Percentiles rank a stretch among this genome's conserved stretches.
Evolutionary conservation across 2,329 filamentous ascomycete genomes (phyloP).

Genomic region (Fusarium clavum): DNA sequence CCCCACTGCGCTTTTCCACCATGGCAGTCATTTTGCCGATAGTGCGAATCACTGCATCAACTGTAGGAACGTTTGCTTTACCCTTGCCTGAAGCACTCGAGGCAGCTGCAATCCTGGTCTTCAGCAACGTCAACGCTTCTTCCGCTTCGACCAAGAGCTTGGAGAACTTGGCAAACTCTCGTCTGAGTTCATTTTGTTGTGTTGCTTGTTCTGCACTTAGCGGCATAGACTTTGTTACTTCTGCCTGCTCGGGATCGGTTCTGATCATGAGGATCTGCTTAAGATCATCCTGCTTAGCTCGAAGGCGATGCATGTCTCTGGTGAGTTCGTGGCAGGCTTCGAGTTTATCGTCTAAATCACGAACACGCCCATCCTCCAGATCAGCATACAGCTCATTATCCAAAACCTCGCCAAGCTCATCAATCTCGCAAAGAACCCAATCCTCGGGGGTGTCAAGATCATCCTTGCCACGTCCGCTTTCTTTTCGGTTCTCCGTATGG

Average conservation of each 20-base stretch:
- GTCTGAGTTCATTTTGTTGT: slow-evolving; percentile 85
- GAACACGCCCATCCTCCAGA: slow-evolving; percentile 75
- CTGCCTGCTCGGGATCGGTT: slow-evolving; percentile 73
- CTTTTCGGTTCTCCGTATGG: slow-evolving; percentile 67
- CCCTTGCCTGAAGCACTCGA: slow-evolving; percentile 62
- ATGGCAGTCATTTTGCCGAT: slow-evolving; percentile 93
- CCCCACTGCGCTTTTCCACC: slow-evolving; percentile 89
- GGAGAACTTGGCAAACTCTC: slow-evolving; percentile 78
- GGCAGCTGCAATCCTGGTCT: slow-evolving; percentile 76
- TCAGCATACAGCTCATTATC: slow-evolving; percentile 71
- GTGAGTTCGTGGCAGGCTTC: slow-evolving; percentile 74
- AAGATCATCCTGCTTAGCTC: slow-evolving; percentile 81
- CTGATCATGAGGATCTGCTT: slow-evolving; percentile 78
- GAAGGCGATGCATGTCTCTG: slow-evolving; percentile 77
- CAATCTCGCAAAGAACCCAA: slow-evolving; percentile 82
- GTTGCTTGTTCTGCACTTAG: slow-evolving; percentile 86
- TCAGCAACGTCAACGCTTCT: slow-evolving; percentile 81
- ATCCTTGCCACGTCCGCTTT: slow-evolving; percentile 67
- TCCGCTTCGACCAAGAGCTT: slow-evolving; percentile 82
- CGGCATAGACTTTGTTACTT: slow-evolving; percentile 75
- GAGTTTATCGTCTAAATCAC: slow-evolving; percentile 75
- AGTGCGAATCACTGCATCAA: slow-evolving; percentile 91
- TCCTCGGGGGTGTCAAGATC: slow-evolving; percentile 76
- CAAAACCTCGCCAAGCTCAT: slow-evolving; percentile 73
- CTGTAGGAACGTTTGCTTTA: slow-evolving; percentile 74